Evolutionary conservation across 306 rosid genomes (phyloP).

Genomic region (Leucaena leucocephala): DNA sequence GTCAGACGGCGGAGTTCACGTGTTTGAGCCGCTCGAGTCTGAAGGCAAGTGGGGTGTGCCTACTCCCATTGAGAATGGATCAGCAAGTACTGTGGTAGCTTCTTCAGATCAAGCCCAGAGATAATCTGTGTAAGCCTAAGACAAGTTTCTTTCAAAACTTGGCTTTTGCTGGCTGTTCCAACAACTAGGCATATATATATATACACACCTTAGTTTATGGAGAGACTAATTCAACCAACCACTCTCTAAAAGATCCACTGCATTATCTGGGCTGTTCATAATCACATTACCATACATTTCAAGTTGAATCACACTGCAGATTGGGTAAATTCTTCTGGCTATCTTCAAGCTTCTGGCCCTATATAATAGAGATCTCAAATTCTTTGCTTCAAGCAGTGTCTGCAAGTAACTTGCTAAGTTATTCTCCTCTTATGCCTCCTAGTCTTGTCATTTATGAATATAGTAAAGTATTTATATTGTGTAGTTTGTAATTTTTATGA

Average conservation of each 20-base stretch:
- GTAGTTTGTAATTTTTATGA: constrained; percentile 56
- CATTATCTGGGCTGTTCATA: background rate
- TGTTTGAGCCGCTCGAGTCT: constrained; percentile 91
- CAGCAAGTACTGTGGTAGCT: constrained; percentile 68
- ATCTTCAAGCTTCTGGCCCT: constrained; percentile 25
- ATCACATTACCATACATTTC: constrained; percentile 24
- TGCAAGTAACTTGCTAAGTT: constrained; percentile 24
- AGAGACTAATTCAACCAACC: constrained; percentile 8
- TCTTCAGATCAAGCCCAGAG: constrained; percentile 86
- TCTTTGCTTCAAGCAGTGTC: constrained; percentile 24
- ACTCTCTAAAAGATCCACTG: constrained; percentile 14
- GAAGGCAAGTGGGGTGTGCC: constrained; percentile 98
- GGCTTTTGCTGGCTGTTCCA: constrained; percentile 40
- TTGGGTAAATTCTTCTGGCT: constrained; percentile 32
- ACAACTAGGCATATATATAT: constrained; percentile 31
- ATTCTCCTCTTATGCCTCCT: constrained; percentile 5
- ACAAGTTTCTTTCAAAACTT: constrained; percentile 72
- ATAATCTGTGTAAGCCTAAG: constrained; percentile 58
- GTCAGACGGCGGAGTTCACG: constrained; percentile 90
- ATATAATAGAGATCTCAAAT: constrained; percentile 30
- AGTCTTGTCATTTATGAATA: constrained; percentile 17
- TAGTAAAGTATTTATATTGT: constrained; percentile 17
- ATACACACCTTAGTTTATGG: constrained; percentile 30
- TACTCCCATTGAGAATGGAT: constrained; percentile 88
- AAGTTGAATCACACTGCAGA: constrained; percentile 23